Evolutionary conservation across 495 filamentous ascomycete species (phyloP).

Genomic region (Saxophila tyrrhenica): DNA sequence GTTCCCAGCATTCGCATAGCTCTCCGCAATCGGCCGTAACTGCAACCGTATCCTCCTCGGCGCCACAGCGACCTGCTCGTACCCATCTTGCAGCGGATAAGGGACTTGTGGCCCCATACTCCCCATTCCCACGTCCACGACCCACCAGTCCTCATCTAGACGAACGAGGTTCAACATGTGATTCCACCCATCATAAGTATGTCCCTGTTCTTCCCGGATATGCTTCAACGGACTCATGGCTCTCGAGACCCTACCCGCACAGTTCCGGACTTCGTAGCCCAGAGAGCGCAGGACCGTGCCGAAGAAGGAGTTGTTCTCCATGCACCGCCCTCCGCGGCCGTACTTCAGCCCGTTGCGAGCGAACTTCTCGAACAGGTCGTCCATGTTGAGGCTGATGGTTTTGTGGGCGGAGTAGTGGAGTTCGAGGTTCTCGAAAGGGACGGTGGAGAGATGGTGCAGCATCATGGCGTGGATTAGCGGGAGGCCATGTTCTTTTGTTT

Average conservation of each 20-base stretch:
- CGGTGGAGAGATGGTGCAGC: conserved; percentile 18
- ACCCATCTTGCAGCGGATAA: conserved; percentile 11
- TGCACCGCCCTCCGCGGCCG: conserved; percentile 65
- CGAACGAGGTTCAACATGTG: conserved; percentile 64
- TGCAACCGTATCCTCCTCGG: conserved; percentile 12
- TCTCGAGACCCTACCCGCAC: conserved; percentile 17
- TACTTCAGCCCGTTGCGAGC: conserved; percentile 32
- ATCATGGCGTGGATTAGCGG: conserved; percentile 6
- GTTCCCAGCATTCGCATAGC: conserved; percentile 22
- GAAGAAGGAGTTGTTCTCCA: conserved; percentile 64
- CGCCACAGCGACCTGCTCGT: conserved; percentile 7
- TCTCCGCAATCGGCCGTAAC: background rate
- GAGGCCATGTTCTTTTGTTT: conserved; percentile 12
- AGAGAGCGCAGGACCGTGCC: conserved; percentile 49
- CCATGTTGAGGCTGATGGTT: conserved; percentile 42
- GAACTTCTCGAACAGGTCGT: conserved; percentile 53
- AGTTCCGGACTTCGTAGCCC: conserved; percentile 38
- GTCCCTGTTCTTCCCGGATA: conserved; percentile 7
- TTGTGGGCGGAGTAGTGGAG: conserved; percentile 47
- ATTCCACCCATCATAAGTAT: conserved; percentile 33
- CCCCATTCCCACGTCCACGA: conserved; percentile 66
- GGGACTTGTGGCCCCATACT: conserved; percentile 40
- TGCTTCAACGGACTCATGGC: conserved; percentile 1
- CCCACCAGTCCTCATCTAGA: conserved; percentile 39
- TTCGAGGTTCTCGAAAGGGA: conserved; percentile 62